Conservation (phyloP, 2,329 filamentous ascomycete genomes). For the Mycosphaerelloides madeirae region DNA sequence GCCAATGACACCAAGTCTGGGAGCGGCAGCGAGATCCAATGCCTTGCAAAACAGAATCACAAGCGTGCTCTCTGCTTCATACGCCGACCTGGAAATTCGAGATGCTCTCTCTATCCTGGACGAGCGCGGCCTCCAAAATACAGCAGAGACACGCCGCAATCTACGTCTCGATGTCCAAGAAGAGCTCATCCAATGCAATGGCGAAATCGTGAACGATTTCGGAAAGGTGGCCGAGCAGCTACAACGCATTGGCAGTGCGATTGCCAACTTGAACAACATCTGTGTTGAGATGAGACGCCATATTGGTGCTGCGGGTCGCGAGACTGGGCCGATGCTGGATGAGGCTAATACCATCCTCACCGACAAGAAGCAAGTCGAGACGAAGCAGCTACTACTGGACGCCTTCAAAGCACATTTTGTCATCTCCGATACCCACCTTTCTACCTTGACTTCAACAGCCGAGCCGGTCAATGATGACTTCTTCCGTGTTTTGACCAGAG, state of each 20-base stretch:
- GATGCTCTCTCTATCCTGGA: conserved; percentile 79
- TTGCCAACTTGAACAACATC: conserved; percentile 71
- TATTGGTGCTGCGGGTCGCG: conserved; percentile 67
- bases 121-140: conserved; percentile 65
- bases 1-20: conserved; percentile 16
- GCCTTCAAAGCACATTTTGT: conserved; percentile 80
- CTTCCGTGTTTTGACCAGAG: conserved; percentile 69
- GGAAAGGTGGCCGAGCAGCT: conserved; percentile 90
- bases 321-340: conserved; percentile 68
- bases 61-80: conserved; percentile 82
- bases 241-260: conserved; percentile 71
- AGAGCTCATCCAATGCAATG: conserved; percentile 90
- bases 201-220: conserved; percentile 81
- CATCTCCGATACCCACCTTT: conserved; percentile 73
- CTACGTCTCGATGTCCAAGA: conserved; percentile 80
- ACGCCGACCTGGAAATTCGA: conserved; percentile 85
- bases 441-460: conserved; percentile 68
- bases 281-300: conserved; percentile 77
- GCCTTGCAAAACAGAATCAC: conserved; percentile 78
- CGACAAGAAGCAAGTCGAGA: conserved; percentile 69
- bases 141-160: conserved; percentile 70
- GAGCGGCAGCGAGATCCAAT: conserved; percentile 44
- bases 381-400: conserved; percentile 70
- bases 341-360: conserved; percentile 71
- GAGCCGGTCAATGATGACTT: conserved; percentile 83